Conservation (phyloP, 179 eudicot genomes). For the Silene coronaria region DNA sequence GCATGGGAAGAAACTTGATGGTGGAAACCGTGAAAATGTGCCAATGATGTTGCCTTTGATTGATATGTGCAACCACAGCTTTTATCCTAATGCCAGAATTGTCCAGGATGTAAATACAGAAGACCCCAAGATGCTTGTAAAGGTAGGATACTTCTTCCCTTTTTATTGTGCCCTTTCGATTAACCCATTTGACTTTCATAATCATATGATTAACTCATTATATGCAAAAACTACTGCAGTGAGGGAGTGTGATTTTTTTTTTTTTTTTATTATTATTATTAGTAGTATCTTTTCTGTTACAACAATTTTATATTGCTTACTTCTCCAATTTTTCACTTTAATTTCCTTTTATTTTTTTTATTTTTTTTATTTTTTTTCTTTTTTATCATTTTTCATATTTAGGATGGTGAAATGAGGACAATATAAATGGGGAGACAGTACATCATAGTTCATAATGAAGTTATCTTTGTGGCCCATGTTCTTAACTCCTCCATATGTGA, state of each 20-base stretch:
- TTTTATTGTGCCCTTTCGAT: too few species aligned
- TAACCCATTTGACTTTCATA: too few species aligned
- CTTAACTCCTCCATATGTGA: neutral
- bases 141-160: constrained; percentile 38
- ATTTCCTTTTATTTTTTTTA: too few species aligned
- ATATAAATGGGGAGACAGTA: neutral
- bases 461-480: neutral
- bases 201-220: too few species aligned
- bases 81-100: constrained; percentile 72
- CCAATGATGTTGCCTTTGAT: constrained; percentile 97
- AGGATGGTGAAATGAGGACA: neutral
- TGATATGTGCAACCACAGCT: constrained; percentile 98
- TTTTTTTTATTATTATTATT: too few species aligned
- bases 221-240: too few species aligned
- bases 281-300: too few species aligned
- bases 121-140: constrained; percentile 51
- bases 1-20: constrained; percentile 45
- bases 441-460: neutral
- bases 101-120: constrained; percentile 51
- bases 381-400: too few species aligned
- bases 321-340: too few species aligned
- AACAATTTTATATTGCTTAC: too few species aligned
- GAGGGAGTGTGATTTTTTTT: too few species aligned
- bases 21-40: constrained; percentile 40
- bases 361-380: too few species aligned